A percentile compares a stretch with the other conserved stretches of the same genome.
Conservation (phyloP, 306 rosid species). For the Vigna hirtella region DNA sequence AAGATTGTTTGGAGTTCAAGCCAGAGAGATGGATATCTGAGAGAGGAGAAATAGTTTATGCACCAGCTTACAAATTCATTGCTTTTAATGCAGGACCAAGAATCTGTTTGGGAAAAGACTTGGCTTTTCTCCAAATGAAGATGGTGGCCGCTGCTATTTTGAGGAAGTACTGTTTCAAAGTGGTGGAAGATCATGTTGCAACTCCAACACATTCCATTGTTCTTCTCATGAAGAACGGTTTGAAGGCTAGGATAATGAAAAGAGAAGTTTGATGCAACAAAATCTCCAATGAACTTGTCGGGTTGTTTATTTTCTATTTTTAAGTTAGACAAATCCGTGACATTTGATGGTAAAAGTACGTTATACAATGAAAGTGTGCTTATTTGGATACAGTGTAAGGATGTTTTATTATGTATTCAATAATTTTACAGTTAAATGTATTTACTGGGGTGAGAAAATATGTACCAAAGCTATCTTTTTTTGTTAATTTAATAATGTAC, state of each 20-base stretch:
- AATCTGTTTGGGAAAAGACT: slow-evolving; percentile 61
- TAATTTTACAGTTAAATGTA: no score
- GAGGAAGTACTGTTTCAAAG: slow-evolving; percentile 39
- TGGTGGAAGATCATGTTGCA: slow-evolving; percentile 38
- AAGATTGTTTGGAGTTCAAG: slow-evolving; percentile 63
- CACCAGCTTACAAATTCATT: slow-evolving; percentile 57
- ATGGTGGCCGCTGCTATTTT: slow-evolving; percentile 45
- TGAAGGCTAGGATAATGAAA: slow-evolving; percentile 49
- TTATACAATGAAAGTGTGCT: no score
- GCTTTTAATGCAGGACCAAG: slow-evolving; percentile 63
- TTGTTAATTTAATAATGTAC: no score
- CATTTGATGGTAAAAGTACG: no score
- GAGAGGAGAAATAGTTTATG: slow-evolving; percentile 44
- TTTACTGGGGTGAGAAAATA: no score
- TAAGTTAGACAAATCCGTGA: no score
- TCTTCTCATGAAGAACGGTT: slow-evolving; percentile 60
- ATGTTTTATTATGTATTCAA: no score
- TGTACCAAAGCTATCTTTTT: no score
- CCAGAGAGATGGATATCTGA: slow-evolving; percentile 71
- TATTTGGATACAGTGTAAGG: no score
- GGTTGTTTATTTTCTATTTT: no score
- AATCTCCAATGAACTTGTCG: background rate
- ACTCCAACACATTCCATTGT: slow-evolving; percentile 45
- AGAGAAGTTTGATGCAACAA: background rate
- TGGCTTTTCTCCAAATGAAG: slow-evolving; percentile 54